Percentiles rank a stretch among this genome's conserved stretches.
Conservation (phyloP, 169 alveolate species). For the Plasmodium reichenowi region DNA sequence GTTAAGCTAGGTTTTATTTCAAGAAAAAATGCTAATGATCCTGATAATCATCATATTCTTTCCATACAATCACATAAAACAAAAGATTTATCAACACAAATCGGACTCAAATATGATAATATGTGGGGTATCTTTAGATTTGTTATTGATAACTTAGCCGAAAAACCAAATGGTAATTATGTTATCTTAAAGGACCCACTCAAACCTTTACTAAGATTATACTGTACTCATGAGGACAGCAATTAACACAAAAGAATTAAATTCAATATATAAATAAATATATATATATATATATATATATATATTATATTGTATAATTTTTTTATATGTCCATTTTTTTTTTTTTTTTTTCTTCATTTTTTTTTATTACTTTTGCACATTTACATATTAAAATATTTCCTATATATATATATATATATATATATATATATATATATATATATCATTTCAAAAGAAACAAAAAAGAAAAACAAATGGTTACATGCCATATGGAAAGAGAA, state of each 20-base stretch:
- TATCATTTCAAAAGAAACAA: no score
- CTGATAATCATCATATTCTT: conserved; percentile 88
- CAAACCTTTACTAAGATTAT: conserved; percentile 90
- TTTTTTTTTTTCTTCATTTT: conserved; percentile 5
- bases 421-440: no score
- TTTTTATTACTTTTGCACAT: background rate
- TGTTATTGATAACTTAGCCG: conserved; percentile 85
- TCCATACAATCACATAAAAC: conserved; percentile 92
- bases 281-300: no score
- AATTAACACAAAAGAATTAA: conserved; percentile 18
- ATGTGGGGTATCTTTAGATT: conserved; percentile 93
- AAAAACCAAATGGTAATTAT: conserved; percentile 92
- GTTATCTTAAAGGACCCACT: conserved; percentile 91
- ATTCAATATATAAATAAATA: no score
- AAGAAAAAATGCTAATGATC: conserved; percentile 88
- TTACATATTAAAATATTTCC: background rate
- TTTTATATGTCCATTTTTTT: no score
- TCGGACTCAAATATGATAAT: conserved; percentile 91
- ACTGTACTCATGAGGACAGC: conserved; percentile 90
- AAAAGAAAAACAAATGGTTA: no score
- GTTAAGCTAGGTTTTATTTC: conserved; percentile 90
- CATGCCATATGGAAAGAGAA: no score
- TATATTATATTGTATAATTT: no score
- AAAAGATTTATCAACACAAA: conserved; percentile 91
- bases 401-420: no score